A percentile compares a stretch with the other conserved stretches of the same genome.
Evolutionary conservation across 345 rosid genomes (phyloP).

Genomic region (Murraya koenigii): DNA sequence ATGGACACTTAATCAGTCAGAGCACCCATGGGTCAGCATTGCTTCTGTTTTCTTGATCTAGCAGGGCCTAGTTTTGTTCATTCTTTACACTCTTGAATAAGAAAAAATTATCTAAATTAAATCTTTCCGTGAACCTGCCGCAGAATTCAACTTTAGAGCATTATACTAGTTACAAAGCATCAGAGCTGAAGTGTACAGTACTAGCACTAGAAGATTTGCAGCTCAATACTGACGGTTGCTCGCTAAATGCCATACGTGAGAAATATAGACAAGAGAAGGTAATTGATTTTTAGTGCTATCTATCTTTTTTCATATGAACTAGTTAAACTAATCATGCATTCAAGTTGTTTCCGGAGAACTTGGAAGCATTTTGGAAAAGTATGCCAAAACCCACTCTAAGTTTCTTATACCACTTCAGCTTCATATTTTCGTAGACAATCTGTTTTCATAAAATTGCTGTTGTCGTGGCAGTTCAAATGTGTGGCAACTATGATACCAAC

Average conservation of each 20-base stretch:
- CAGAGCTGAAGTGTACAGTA: slow-evolving; percentile 60
- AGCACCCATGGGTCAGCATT: slow-evolving; percentile 85
- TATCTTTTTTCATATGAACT: too few relatives aligned
- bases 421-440: background rate
- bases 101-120: slow-evolving; percentile 6
- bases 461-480: slow-evolving; percentile 61
- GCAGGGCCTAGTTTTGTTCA: background rate
- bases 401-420: background rate
- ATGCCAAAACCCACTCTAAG: background rate
- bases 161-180: slow-evolving; percentile 63
- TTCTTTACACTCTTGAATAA: background rate
- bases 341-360: background rate
- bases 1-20: slow-evolving; percentile 82
- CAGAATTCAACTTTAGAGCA: slow-evolving; percentile 90
- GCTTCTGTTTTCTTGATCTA: background rate
- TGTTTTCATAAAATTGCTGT: slow-evolving; percentile 6
- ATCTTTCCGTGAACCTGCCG: slow-evolving; percentile 4
- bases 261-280: slow-evolving; percentile 84
- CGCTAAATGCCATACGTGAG: slow-evolving; percentile 63
- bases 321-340: background rate
- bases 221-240: slow-evolving; percentile 56
- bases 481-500: slow-evolving; percentile 65
- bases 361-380: background rate
- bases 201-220: slow-evolving; percentile 80
- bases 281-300: background rate